These are phyloP conservation scores for Thelonectria blattea DNA, from an alignment of 2,329 filamentous ascomycete genomes.

Conservation along the genomic window DNA sequence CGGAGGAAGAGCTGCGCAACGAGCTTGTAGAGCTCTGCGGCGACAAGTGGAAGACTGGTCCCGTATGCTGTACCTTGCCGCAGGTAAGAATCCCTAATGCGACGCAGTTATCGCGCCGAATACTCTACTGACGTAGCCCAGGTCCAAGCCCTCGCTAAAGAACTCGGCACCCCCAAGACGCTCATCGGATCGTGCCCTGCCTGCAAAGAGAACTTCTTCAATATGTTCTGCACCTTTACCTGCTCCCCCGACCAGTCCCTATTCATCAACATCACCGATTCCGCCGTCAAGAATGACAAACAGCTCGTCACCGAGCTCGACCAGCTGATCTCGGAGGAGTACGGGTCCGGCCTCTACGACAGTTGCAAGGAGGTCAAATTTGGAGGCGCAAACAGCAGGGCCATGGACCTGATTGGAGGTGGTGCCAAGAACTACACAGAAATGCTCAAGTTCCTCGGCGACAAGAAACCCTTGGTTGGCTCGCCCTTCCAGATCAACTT, in stretches of 20 bases:
- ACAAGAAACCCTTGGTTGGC: conserved; percentile 82
- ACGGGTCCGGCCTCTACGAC: conserved; percentile 87
- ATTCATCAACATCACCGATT: conserved; percentile 90
- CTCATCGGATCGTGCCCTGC: conserved; percentile 94
- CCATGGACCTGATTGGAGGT: conserved; percentile 95
- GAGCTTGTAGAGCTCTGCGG: conserved; percentile 88
- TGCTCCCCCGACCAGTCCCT: conserved; percentile 96
- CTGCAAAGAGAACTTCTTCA: conserved; percentile 98
- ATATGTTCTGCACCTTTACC: conserved; percentile 97
- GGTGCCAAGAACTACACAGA: conserved; percentile 88
- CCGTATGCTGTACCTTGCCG: conserved; percentile 82
- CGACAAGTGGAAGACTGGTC: conserved; percentile 79
- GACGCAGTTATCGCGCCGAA: conserved; percentile 23
- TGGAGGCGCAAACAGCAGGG: conserved; percentile 88
- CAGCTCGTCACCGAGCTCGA: conserved; percentile 85
- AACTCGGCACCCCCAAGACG: conserved; percentile 84
- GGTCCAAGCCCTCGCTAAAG: conserved; percentile 80
- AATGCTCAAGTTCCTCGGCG: conserved; percentile 89
- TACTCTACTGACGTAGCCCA: conserved; percentile 43
- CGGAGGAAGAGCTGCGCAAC: conserved; percentile 72
- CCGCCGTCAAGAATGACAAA: conserved; percentile 65
- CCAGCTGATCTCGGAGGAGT: conserved; percentile 83
- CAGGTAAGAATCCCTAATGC: conserved; percentile 63
- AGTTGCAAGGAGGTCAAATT: conserved; percentile 99
- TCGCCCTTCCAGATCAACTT: conserved; percentile 99